Base-by-base conservation (phyloP, 768 basidiomycete genomes). In the Boletus rex-veris region DNA sequence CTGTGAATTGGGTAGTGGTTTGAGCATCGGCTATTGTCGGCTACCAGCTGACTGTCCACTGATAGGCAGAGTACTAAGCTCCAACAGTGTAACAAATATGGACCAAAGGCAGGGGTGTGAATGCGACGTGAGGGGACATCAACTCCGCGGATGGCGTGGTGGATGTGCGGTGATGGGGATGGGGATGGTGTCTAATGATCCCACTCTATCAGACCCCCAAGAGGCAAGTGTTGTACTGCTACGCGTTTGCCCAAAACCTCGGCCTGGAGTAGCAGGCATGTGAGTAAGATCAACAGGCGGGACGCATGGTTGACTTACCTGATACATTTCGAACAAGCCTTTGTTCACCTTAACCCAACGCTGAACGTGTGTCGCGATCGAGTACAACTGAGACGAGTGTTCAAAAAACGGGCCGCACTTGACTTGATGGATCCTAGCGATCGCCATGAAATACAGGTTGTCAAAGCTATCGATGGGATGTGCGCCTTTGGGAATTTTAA, bases 281-380 rank as follows among this genome's bases (percentile, higher is more conserved):
- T 57, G 44, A 65, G 43, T 46, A 50, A n/a, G 33, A 31, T 38
- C 33, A 3, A 21, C 7, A 36, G 1, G 28, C 43, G 6, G 45
- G 15, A 42, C 28, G 46, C 18, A 33, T 49, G 35, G 21, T 33
- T n/a, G 37, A 53, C 59, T 66, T 63, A 84, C 90, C 76, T 92
- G 83, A 68, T 96, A 98, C 96, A 99, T 98, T 74, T 96, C 97
- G 69, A 92, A 83, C 52, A 98, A 67, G 7, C 97, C 94, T 35
- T 80, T 80, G 71, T 93, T 90, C 36, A 93, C 92, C 72, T 98
- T 99, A 43, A 74, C 75, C 92, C 92, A 99, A 58, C 80, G 84
- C n/a, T 85, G 84, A 16, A 96, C 92, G n/a, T 88, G 86, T 2
- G 80, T 79, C 8, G 93, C 92, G 52, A 98, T 92, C 48, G 87